Evolutionary conservation across 352 stramenopile species (phyloP).

Genomic region (Paralagenidium karlingii): DNA sequence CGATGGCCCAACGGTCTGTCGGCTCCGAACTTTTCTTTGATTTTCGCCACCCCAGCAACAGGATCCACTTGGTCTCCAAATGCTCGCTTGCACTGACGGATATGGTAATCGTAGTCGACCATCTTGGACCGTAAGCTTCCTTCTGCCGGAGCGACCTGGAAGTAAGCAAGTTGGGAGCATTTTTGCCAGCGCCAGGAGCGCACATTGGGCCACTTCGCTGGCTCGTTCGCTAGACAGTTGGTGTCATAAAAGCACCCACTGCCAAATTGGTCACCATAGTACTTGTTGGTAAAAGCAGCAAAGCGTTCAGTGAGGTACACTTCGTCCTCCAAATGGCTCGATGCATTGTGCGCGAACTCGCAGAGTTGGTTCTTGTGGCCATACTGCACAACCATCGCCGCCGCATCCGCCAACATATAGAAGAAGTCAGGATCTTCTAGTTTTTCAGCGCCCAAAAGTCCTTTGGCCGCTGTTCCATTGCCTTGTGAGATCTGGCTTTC

Average conservation of each 20-base stretch:
- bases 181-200: constrained; percentile 85
- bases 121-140: constrained; percentile 49
- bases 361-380: constrained; percentile 75
- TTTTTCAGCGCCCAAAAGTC: constrained; percentile 39
- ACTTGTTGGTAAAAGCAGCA: constrained; percentile 64
- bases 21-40: constrained; percentile 61
- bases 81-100: constrained; percentile 57
- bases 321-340: constrained; percentile 38
- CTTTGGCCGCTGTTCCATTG: constrained; percentile 45
- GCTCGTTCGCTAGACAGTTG: constrained; percentile 35
- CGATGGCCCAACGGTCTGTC: constrained; percentile 55
- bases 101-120: constrained; percentile 66
- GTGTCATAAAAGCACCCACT: constrained; percentile 79
- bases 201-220: constrained; percentile 43
- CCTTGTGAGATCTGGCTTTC: constrained; percentile 33
- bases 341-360: constrained; percentile 27
- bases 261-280: constrained; percentile 71
- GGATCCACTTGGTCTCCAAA: constrained; percentile 59
- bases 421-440: constrained; percentile 72
- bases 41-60: constrained; percentile 35
- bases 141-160: constrained; percentile 55
- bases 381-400: constrained; percentile 84
- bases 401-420: constrained; percentile 83
- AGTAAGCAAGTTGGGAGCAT: constrained; percentile 77
- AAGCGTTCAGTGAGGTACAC: constrained; percentile 45